Evolutionary conservation across 2,329 filamentous ascomycete species (phyloP), one percentile per base, ranked within the genome.

Genomic region (Anthostomella pinea): DNA sequence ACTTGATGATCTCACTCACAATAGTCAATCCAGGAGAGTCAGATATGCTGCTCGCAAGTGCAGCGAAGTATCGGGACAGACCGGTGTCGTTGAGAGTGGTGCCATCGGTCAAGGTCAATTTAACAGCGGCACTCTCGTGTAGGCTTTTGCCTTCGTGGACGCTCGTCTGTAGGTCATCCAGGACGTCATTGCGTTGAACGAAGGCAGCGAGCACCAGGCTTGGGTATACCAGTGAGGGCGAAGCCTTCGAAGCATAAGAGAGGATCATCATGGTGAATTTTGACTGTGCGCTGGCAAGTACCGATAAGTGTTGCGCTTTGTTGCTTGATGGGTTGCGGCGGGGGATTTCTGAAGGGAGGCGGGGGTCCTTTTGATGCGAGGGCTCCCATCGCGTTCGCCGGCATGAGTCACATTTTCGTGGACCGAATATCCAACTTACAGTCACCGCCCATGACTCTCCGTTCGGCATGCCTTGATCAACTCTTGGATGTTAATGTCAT

Each of bases 201-300:
- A 23, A 38, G 3, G 8, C 20, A 7, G 11, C 22, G n/a, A 38
- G 22, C 2, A 38, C 28, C 10, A 32, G 18, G 10, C 21, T 10
- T n/a, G 35, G 16, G 17, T 26, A 21, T 17, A 32, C 35, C 8
- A 27, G 21, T n/a, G 35, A 16, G 11, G 29, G 20, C 10, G 28
- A 21, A 9, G 28, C 35, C n/a, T 27, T 32, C 19, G 19, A 18
- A 9, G 35, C 35, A 21, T 26, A 25, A 16, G 32, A 8, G 21
- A 38, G 29, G 13, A 21, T n/a, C 19, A 27, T 27, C 33, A 35
- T 35, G n/a, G n/a, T n/a, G n/a, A n/a, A n/a, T n/a, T n/a, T n/a
- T n/a, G n/a, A n/a, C n/a, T n/a, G n/a, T n/a, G n/a, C n/a, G n/a
- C n/a, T n/a, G n/a, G n/a, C n/a, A n/a, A n/a, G n/a, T n/a, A n/a